Conservation (phyloP, 805 yeast genomes). For the Monosporozyma solicola region DNA sequence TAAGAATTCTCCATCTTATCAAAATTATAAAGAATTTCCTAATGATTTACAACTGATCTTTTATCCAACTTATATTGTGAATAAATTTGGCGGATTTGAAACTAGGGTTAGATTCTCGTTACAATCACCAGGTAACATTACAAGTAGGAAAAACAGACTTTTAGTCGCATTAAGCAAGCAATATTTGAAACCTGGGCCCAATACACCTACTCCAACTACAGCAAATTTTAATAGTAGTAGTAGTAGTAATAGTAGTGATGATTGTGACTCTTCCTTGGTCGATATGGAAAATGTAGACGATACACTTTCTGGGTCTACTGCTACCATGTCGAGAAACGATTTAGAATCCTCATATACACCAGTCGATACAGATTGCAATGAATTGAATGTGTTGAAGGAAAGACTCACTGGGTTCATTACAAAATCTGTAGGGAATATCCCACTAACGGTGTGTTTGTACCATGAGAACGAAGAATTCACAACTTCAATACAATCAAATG, state of each 20-base stretch:
- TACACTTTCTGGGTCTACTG: not conserved
- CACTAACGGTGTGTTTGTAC: conserved; percentile 39
- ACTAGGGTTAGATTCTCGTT: conserved; percentile 67
- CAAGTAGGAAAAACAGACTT: conserved; percentile 61
- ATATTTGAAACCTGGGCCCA: conserved; percentile 16
- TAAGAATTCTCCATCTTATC: not conserved
- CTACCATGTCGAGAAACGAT: not conserved
- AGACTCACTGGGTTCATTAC: conserved; percentile 66
- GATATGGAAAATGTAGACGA: not conserved
- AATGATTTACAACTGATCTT: conserved; percentile 51
- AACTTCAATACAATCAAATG: conserved; percentile 38
- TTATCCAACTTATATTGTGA: conserved; percentile 48
- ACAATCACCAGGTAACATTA: conserved; percentile 51
- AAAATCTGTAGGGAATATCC: conserved; percentile 50
- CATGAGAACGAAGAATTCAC: not conserved
- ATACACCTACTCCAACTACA: not conserved
- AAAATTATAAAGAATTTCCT: conserved; percentile 26
- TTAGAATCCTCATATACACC: not conserved
- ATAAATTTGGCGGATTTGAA: conserved; percentile 28
- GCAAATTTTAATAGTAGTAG: not conserved
- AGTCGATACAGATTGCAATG: conserved; percentile 17
- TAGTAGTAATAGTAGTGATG: not conserved
- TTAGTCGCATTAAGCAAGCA: conserved; percentile 63
- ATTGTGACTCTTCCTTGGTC: not conserved
- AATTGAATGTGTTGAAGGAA: conserved; percentile 43